Evolutionary conservation across 179 eudicot genomes (phyloP).

Genomic region (Spergularia azorica): DNA sequence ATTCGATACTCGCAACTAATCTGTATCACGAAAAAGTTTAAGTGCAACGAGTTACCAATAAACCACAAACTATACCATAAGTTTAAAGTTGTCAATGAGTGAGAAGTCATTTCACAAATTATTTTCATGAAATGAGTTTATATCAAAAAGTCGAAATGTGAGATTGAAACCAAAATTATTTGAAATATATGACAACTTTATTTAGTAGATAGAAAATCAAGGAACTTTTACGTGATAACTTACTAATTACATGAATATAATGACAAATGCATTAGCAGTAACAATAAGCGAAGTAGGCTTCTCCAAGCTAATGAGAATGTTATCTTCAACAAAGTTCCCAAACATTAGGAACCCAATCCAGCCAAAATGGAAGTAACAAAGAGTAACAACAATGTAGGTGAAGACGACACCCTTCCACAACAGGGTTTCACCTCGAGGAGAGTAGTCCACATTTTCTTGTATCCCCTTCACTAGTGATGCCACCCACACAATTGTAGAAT

Average conservation of each 20-base stretch:
- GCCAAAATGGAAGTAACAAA: slow-evolving; percentile 12
- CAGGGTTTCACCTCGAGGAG: neutral
- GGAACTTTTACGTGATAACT: slow-evolving; percentile 11
- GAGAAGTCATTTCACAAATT: too few relatives aligned
- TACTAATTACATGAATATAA: slow-evolving; percentile 5
- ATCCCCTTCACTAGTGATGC: slow-evolving; percentile 8
- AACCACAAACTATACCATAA: too few relatives aligned
- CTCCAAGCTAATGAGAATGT: slow-evolving; percentile 8
- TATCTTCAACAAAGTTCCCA: slow-evolving; percentile 9
- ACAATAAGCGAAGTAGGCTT: slow-evolving; percentile 15
- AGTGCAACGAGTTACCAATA: too few relatives aligned
- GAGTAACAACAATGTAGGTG: slow-evolving; percentile 9
- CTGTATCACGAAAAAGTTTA: too few relatives aligned
- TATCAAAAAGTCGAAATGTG: too few relatives aligned
- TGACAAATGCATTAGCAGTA: slow-evolving; percentile 8
- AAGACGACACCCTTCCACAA: neutral
- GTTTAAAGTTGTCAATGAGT: too few relatives aligned
- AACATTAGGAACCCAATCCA: slow-evolving; percentile 9
- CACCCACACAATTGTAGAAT: slow-evolving; percentile 17
- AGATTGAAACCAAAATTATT: too few relatives aligned
- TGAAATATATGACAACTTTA: too few relatives aligned
- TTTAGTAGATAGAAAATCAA: too few relatives aligned
- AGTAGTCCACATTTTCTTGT: slow-evolving; percentile 5
- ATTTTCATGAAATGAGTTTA: too few relatives aligned
- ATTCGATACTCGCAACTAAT: too few relatives aligned